Conservation (phyloP, 345 rosid genomes). For the Syzygium grande region DNA sequence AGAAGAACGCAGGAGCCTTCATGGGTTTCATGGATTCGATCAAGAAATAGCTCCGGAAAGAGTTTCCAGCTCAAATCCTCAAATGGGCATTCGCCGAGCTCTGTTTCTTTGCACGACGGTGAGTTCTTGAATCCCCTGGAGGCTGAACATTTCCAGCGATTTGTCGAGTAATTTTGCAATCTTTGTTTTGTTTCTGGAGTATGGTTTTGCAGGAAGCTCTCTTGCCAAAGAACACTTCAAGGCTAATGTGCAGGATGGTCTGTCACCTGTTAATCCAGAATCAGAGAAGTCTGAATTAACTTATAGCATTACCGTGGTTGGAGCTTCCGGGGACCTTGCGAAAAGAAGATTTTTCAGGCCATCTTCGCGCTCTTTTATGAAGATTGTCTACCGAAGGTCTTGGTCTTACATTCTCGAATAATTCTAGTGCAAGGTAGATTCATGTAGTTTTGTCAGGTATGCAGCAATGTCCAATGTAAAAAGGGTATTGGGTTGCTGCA, state of each 20-base stretch:
- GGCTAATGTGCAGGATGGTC: constrained; percentile 10
- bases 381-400: constrained; percentile 66
- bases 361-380: constrained; percentile 84
- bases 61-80: constrained; percentile 46
- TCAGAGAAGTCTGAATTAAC: constrained; percentile 31
- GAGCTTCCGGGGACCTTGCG: constrained; percentile 95
- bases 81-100: constrained; percentile 49
- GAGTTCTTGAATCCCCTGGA: constrained; percentile 13
- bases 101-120: constrained; percentile 56
- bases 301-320: constrained; percentile 77
- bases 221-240: constrained; percentile 18
- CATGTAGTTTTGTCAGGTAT: background rate
- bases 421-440: background rate
- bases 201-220: constrained; percentile 23
- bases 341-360: constrained; percentile 91
- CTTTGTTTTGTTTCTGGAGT: background rate
- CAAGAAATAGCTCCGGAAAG: constrained; percentile 26
- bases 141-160: background rate
- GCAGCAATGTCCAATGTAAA: background rate
- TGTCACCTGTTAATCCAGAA: constrained; percentile 7
- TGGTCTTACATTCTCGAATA: background rate
- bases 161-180: background rate
- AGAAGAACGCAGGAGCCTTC: constrained; percentile 23
- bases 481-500: constrained; percentile 5
- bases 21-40: constrained; percentile 33